Evolutionary conservation across 805 yeast species (phyloP), one percentile per base, ranked within the genome.

Genomic region (Priceomyces melissophilus): DNA sequence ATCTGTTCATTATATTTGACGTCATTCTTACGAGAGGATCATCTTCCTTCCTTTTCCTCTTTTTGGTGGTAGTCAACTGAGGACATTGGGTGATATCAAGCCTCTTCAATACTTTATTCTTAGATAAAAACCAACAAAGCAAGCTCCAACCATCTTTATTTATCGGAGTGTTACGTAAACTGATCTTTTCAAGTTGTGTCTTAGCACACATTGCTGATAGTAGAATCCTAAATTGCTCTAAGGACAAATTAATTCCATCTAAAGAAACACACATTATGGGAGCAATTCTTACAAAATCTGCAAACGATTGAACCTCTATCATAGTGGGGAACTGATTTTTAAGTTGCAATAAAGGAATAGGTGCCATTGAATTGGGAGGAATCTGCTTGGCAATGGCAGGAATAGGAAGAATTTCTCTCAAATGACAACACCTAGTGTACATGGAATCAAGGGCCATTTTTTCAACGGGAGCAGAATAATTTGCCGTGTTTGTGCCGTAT

Each of bases 401-500:
- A 38, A 90, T 88, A 1, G 97, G 97, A 44, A 90, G 60, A 45
- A 90, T 90, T 54, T 90, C 97, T 41, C 97, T 71, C 42, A 90
- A 67, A 60, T 90, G 97, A 58, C 97, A 90, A 60, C 97, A 90
- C 45, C 96, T 71, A 0, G 96, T 87, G 62, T 90, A 90, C 54
- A 91, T 71, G 35, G 80, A 75, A 52, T 87, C 96, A 39, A 84
- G 74, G 1, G 74, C 73, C 74, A 69, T 69, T 41, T 67, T 69
- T 45, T 67, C 55, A 10, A 66, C 60, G 1, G 73, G 73, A 1
- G 50, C 56, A 10, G 60, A 49, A 46, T 66, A 67, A 3, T 49
- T 48, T 8, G 25, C 25, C 8, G 25, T 20, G 8, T 20, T 20
- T 20, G 25, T 8, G 4, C 32, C 32, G 14, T 45, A 40, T 10